phyloP scores from a whole-genome alignment of 805 yeast species.

The Grigorovia yakushimaensis region DNA sequence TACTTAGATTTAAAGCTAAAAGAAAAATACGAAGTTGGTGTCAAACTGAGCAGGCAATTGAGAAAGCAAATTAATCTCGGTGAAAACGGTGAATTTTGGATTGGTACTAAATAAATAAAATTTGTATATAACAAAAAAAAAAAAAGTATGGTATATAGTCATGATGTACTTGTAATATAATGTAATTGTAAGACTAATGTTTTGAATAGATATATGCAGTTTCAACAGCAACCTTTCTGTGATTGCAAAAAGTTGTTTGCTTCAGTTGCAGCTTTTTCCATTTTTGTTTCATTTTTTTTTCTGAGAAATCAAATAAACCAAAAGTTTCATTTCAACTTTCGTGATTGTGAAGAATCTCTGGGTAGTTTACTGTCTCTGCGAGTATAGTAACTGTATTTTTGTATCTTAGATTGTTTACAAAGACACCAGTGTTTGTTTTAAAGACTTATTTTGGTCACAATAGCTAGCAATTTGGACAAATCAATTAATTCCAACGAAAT shows the following conservation, averaged over 20 bases:
- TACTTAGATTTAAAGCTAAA: slow-evolving; percentile 34
- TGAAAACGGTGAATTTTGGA: slow-evolving; percentile 32
- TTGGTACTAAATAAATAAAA: slow-evolving; percentile 17
- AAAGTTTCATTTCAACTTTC: too few species aligned
- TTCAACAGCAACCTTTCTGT: background rate
- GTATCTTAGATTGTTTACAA: too few species aligned
- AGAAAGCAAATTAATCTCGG: slow-evolving; percentile 35
- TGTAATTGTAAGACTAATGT: background rate
- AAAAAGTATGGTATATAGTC: too few species aligned
- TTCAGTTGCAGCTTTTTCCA: background rate
- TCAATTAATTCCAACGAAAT: background rate
- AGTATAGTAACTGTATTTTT: background rate
- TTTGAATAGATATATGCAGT: too few species aligned
- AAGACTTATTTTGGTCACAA: too few species aligned
- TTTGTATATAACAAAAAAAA: background rate
- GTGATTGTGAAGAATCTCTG: background rate
- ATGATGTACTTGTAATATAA: too few species aligned
- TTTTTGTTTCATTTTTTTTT: background rate
- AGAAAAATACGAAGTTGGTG: slow-evolving; percentile 36
- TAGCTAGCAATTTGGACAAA: too few species aligned
- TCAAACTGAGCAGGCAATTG: slow-evolving; percentile 31
- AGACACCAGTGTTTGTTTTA: too few species aligned
- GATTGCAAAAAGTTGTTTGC: background rate
- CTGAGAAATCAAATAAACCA: background rate
- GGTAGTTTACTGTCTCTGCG: background rate